Conservation (phyloP, 768 basidiomycete genomes). For the Hericium alpestre region DNA sequence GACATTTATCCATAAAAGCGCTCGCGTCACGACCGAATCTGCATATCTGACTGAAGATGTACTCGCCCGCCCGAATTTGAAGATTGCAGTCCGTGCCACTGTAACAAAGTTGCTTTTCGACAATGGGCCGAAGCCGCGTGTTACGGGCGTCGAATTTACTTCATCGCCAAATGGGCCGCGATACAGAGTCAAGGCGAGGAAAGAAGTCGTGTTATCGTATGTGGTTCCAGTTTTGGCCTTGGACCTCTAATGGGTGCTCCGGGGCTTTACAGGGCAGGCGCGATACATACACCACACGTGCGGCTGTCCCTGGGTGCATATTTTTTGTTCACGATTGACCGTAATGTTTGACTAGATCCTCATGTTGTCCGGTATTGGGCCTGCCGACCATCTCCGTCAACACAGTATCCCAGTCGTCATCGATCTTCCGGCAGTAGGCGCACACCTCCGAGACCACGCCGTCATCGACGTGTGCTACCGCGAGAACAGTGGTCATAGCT, state of each 20-base stretch:
- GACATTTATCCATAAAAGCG: conserved; percentile 50
- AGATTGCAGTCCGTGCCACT: conserved; percentile 42
- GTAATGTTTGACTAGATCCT: conserved; percentile 33
- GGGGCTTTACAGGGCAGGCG: conserved; percentile 35
- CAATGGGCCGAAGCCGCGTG: conserved; percentile 28
- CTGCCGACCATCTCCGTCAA: conserved; percentile 40
- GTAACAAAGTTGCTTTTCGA: conserved; percentile 49
- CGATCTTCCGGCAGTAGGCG: conserved; percentile 67
- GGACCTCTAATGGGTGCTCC: not conserved
- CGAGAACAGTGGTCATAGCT: conserved; percentile 36
- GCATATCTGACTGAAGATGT: conserved; percentile 61
- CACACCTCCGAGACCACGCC: conserved; percentile 62
- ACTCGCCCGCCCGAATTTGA: conserved; percentile 54
- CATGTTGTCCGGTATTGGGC: conserved; percentile 71
- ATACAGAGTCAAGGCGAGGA: conserved; percentile 38
- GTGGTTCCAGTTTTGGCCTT: conserved; percentile 13
- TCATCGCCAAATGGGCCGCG: conserved; percentile 22
- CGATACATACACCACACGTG: conserved; percentile 53
- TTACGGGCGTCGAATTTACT: conserved; percentile 53
- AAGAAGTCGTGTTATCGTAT: conserved; percentile 55
- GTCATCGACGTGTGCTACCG: conserved; percentile 41
- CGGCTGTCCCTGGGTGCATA: conserved; percentile 3
- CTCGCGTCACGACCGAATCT: conserved; percentile 51
- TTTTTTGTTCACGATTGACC: not conserved
- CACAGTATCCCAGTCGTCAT: conserved; percentile 45